Evolutionary conservation across 2,329 filamentous ascomycete genomes (phyloP).

Genomic region (Periconia digitata): DNA sequence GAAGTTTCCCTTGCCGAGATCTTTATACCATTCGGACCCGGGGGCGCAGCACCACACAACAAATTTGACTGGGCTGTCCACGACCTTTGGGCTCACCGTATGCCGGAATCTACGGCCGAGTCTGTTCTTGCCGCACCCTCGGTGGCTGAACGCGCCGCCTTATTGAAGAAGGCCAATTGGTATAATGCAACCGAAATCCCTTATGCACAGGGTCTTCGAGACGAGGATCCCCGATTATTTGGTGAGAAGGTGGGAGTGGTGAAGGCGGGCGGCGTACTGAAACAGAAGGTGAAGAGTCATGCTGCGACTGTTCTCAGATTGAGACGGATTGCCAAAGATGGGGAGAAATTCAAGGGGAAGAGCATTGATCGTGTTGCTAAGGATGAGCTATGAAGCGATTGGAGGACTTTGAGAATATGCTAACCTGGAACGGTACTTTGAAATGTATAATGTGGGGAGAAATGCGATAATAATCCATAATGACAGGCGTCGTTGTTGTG

Average conservation of each 20-base stretch:
- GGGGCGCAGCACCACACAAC: conserved; percentile 32
- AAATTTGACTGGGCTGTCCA: conserved; percentile 52
- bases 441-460: too few relatives aligned
- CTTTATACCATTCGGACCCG: conserved; percentile 47
- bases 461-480: too few relatives aligned
- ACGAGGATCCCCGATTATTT: conserved; percentile 48
- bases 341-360: background rate
- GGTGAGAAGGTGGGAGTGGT: conserved; percentile 51
- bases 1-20: conserved; percentile 56
- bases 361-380: background rate
- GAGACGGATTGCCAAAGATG: conserved; percentile 9
- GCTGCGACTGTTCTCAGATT: conserved; percentile 55
- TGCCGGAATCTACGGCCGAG: conserved; percentile 50
- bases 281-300: conserved; percentile 51
- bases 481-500: too few relatives aligned
- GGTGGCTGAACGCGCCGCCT: conserved; percentile 32
- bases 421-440: too few relatives aligned
- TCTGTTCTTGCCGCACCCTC: conserved; percentile 48
- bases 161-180: conserved; percentile 30
- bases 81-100: conserved; percentile 60
- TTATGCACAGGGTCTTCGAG: conserved; percentile 51
- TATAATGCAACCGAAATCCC: conserved; percentile 56
- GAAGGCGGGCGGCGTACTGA: conserved; percentile 46
- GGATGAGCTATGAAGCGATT: background rate
- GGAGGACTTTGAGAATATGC: too few relatives aligned